A percentile compares a stretch with the other conserved stretches of the same genome.
Conservation (phyloP, 106 monocot genomes). For the Cymbidium sinense region DNA sequence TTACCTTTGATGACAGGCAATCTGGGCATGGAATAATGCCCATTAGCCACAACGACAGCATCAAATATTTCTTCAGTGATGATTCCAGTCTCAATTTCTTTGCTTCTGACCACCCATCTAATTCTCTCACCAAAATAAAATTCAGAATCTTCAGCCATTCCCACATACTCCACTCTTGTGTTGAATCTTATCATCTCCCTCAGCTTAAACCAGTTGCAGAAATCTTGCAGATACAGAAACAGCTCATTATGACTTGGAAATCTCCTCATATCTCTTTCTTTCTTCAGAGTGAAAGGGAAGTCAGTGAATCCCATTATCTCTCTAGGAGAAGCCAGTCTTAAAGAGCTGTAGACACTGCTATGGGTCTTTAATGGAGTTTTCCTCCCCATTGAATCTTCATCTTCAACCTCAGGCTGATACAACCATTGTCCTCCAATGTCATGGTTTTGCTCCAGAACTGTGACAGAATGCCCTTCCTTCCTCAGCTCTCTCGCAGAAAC, state of each 20-base stretch:
- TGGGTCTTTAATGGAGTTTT: slow-evolving; percentile 25
- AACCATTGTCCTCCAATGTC: slow-evolving; percentile 71
- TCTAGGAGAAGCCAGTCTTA: slow-evolving; percentile 43
- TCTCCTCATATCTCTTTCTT: slow-evolving; percentile 45
- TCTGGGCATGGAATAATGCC: slow-evolving; percentile 58
- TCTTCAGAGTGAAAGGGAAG: slow-evolving; percentile 47
- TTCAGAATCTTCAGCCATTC: slow-evolving; percentile 10
- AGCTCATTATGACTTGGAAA: slow-evolving; percentile 60
- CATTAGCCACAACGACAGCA: slow-evolving; percentile 61
- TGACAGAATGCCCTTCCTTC: slow-evolving; percentile 34
- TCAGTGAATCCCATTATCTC: slow-evolving; percentile 62
- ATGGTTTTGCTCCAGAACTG: slow-evolving; percentile 48
- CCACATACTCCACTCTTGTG: slow-evolving; percentile 49
- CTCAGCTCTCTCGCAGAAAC: slow-evolving; percentile 61
- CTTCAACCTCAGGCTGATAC: slow-evolving; percentile 30
- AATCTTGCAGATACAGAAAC: slow-evolving; percentile 42
- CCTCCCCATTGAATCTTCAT: slow-evolving; percentile 31
- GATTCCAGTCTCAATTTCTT: neutral
- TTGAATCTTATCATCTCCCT: slow-evolving; percentile 50
- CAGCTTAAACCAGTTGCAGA: slow-evolving; percentile 37
- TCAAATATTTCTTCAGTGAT: slow-evolving; percentile 49
- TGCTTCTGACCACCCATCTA: slow-evolving; percentile 52
- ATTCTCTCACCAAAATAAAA: neutral
- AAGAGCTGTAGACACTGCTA: slow-evolving; percentile 53
- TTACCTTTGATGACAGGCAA: slow-evolving; percentile 50